Evolutionary conservation across 345 rosid genomes (phyloP), one percentile per base, ranked within the genome.

Genomic region (Conringia planisiliqua): DNA sequence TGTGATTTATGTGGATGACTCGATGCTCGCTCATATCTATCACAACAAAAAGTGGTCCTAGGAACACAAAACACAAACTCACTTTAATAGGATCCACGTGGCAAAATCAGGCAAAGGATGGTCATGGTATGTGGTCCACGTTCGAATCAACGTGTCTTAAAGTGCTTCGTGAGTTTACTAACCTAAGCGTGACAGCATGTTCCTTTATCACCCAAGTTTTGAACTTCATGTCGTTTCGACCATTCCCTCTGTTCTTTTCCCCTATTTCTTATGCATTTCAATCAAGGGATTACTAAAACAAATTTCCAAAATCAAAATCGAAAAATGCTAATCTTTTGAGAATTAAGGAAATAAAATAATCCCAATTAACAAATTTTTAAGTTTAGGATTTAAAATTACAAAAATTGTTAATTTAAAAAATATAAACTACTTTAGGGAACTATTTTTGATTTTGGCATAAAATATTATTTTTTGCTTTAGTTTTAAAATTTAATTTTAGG

Each of bases 71-170:
- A 70, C 57, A 77, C 61, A 77, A 24, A 73, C 60, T 46, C 61
- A 60, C 44, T 60, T 58, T 32, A 54, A 22, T 29, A 24, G n/a
- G 46, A 63, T 73, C 82, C 43, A 72, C 52, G 71, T 73, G 78
- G 66, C 78, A 69, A 56, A 62, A 18, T 36, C 64, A 70, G 54
- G 70, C 74, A 62, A 78, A 55, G 66, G 61, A 68, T 62, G 82
- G 78, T 58, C 71, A 73, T 67, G 16, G 74, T 52, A 6, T 54
- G 75, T 73, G 82, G 78, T 73, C 82, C 78, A 44, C 56, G 44
- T 58, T 7, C 12, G 24, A 47, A 38, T 71, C 72, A 64, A 47
- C 69, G 79, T 68, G 47, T 75, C 39, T 68, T 50, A 60, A 38
- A 10, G 4, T 68, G 73, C 79, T 74, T 68, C 69, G 74, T 75